A percentile compares a stretch with the other conserved stretches of the same genome.
Conservation (phyloP, 2,329 filamentous ascomycete species). For the Arthrobotrys conoides region DNA sequence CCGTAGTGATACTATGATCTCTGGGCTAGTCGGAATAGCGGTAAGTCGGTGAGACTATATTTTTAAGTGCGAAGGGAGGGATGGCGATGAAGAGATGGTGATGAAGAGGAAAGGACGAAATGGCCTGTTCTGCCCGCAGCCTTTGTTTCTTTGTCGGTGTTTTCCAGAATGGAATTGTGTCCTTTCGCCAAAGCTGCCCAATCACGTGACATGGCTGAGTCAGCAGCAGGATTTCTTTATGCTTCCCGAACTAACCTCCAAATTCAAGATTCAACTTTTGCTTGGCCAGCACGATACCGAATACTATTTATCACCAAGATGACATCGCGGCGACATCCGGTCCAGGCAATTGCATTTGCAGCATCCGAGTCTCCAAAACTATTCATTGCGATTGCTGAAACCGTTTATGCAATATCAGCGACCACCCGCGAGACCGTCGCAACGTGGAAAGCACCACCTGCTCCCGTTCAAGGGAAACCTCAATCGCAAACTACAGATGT, state of each 20-base stretch:
- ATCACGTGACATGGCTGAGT: constrained; percentile 42
- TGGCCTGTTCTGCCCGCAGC: constrained; percentile 26
- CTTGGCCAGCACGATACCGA: not conserved
- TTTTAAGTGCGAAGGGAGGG: not conserved
- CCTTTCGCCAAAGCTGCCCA: constrained; percentile 51
- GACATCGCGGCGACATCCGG: constrained; percentile 46
- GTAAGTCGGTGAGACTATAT: not conserved
- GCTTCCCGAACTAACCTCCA: not conserved
- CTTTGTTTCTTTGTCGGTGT: constrained; percentile 37
- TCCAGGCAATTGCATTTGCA: constrained; percentile 43
- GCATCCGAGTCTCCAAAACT: constrained; percentile 27
- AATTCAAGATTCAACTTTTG: not conserved
- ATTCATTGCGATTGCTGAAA: constrained; percentile 48
- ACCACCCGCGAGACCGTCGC: constrained; percentile 38
- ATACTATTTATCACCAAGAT: constrained; percentile 11
- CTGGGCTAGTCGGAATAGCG: not conserved
- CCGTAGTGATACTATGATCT: not conserved
- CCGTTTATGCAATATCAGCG: constrained; percentile 36
- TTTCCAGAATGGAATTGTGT: constrained; percentile 55
- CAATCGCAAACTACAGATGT: constrained; percentile 17
- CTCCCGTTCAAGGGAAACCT: constrained; percentile 42
- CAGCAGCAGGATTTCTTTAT: constrained; percentile 34
- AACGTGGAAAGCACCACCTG: constrained; percentile 47
- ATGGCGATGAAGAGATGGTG: not conserved
- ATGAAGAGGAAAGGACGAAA: constrained; percentile 20